Base-by-base conservation (phyloP, 1,284 basidiomycete species). In the Singerocomus rubriflavus region DNA sequence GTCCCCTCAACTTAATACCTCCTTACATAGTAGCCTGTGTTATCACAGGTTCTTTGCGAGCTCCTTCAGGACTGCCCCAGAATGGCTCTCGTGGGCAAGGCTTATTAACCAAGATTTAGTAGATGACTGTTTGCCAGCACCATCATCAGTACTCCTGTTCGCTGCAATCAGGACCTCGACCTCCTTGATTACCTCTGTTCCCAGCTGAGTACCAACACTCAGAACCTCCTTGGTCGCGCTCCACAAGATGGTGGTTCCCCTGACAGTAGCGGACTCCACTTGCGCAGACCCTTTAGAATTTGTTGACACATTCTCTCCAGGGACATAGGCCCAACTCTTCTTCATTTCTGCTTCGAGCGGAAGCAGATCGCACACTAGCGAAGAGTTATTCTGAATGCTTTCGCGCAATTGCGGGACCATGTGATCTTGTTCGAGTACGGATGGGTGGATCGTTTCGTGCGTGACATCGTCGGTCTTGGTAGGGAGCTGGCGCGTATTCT, bases 361-460 rank as follows among this genome's bases (percentile, higher is more conserved):
- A 29, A 74, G 59, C 2, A 87, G 70, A 7, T 41, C 21, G 35
- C 60, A 64, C 11, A 85, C 57, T 7, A 85, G 62, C 2, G 68
- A 59, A 2, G 78, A 78, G 50, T 79, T 63, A 17, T 69, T 62
- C 38, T 66, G 58, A 30, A 85, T 46, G 17, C 61, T 64, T 9
- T 64, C 55, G 9, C 56, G 57, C 16, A 84, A 58, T 17, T 65
- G 60, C 2, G 73, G 69, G 34, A 68, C 58, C 6, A 74, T 49
- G 6, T 61, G 54, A 6, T 56, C 59, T 56, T 83, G 84, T 33
- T 73, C 59, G 31, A 79, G 61, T 4, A 82, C 80, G 6, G 84
- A 86, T 2, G 78, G 66, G 56, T 87, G 85, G 33, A 86, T 77
- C 0, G 62, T 73, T 64, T 88, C 85, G 44, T 80, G 73, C 0